These are phyloP conservation scores for Marasmius oreades DNA, from an alignment of 1,284 basidiomycete species.

Conservation along the genomic window DNA sequence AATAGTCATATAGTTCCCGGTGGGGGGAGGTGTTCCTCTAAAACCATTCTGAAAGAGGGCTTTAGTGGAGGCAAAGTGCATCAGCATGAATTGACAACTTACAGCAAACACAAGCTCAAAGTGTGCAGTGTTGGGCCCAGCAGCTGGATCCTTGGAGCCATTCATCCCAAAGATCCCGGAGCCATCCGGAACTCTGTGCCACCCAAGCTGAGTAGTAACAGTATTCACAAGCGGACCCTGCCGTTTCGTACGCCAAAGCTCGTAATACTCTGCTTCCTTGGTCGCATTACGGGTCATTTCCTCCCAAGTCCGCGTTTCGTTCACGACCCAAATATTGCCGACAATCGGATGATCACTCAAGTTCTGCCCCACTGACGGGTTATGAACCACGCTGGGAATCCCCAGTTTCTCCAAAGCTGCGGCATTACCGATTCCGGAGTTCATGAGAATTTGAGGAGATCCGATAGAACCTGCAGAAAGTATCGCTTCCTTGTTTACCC, in stretches of 20 bases:
- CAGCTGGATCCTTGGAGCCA: constrained; percentile 13
- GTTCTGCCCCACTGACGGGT: constrained; percentile 30
- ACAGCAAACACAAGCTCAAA: constrained; percentile 16
- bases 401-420: constrained; percentile 21
- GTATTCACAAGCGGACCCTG: constrained; percentile 20
- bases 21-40: not conserved
- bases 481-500: constrained; percentile 22
- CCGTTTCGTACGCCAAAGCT: constrained; percentile 17
- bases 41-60: not conserved
- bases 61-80: not conserved
- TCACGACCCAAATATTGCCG: constrained; percentile 19
- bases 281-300: constrained; percentile 17
- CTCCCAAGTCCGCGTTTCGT: constrained; percentile 19
- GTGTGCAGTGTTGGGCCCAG: constrained; percentile 16
- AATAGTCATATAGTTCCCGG: not conserved
- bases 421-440: constrained; percentile 29
- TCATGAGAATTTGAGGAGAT: constrained; percentile 28
- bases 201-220: constrained; percentile 18
- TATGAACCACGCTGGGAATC: constrained; percentile 21
- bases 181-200: constrained; percentile 20
- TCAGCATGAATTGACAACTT: not conserved
- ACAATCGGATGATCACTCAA: constrained; percentile 32
- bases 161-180: constrained; percentile 10
- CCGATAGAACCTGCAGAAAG: constrained; percentile 21
- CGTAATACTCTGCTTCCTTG: constrained; percentile 9